A percentile compares a stretch with the other conserved stretches of the same genome.
Evolutionary conservation across 2,329 filamentous ascomycete genomes (phyloP).

Genomic region (Trichothecium roseum): DNA sequence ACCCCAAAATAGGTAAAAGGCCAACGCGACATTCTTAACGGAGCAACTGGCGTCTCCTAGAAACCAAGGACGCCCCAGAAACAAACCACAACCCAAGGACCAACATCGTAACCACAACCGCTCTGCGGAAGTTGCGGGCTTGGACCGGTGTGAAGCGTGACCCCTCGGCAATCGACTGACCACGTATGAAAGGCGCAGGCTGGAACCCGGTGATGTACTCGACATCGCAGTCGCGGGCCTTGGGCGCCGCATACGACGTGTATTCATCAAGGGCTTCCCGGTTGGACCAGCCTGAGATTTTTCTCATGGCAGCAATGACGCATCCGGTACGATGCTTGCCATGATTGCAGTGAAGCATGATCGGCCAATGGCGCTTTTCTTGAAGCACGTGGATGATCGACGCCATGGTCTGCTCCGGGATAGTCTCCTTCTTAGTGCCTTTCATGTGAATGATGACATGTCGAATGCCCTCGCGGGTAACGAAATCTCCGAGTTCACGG

Average conservation of each 20-base stretch:
- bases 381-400: conserved; percentile 62
- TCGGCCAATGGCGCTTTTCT: conserved; percentile 62
- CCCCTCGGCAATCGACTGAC: background rate
- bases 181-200: conserved; percentile 14
- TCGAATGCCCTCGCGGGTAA: conserved; percentile 54
- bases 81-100: conserved; percentile 32
- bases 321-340: conserved; percentile 91
- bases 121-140: conserved; percentile 28
- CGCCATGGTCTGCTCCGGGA: conserved; percentile 56
- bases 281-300: conserved; percentile 57
- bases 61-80: conserved; percentile 14
- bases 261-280: conserved; percentile 63
- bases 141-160: conserved; percentile 13
- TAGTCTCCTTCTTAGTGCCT: conserved; percentile 77
- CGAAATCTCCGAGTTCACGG: conserved; percentile 47
- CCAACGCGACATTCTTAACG: no score
- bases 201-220: conserved; percentile 46
- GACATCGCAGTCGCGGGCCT: conserved; percentile 49
- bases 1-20: no score
- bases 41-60: no score
- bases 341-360: conserved; percentile 89
- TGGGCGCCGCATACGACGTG: conserved; percentile 49
- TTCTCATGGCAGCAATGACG: conserved; percentile 71
- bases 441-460: conserved; percentile 70
- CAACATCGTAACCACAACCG: conserved; percentile 29